Percentiles rank a stretch among this genome's conserved stretches.
Conservation (phyloP, 2,329 filamentous ascomycete genomes). For the Pseudogymnoascus sp. region DNA sequence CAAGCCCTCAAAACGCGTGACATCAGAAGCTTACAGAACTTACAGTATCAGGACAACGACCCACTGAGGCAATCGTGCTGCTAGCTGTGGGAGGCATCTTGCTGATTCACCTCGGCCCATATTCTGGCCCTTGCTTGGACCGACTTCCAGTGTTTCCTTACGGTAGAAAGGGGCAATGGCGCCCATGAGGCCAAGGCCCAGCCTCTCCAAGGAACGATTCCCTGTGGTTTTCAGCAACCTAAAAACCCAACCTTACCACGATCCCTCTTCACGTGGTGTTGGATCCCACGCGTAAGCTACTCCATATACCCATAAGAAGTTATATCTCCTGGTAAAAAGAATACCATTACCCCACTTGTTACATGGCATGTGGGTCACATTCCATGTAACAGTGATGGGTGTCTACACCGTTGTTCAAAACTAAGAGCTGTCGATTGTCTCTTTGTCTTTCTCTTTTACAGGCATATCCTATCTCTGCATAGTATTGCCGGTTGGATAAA, state of each 20-base stretch:
- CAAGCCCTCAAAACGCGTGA: neutral
- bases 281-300: slow-evolving; percentile 47
- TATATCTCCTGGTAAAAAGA: neutral
- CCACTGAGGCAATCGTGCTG: neutral
- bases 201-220: slow-evolving; percentile 62
- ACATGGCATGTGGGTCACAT: neutral
- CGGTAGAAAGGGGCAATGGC: slow-evolving; percentile 18
- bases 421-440: neutral
- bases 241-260: slow-evolving; percentile 63
- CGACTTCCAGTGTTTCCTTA: neutral
- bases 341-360: neutral
- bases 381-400: too few species aligned
- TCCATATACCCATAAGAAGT: neutral
- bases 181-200: slow-evolving; percentile 37
- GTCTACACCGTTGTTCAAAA: neutral
- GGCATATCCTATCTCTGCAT: neutral
- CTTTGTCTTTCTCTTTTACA: neutral
- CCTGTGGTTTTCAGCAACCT: slow-evolving; percentile 55
- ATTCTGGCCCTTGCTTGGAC: neutral
- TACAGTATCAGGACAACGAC: neutral
- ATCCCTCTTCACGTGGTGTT: slow-evolving; percentile 45
- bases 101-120: neutral
- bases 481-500: neutral
- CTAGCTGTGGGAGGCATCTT: neutral
- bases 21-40: neutral